These are phyloP conservation scores for Penicillium angulare DNA, from an alignment of 495 filamentous ascomycete species.

Conservation along the genomic window DNA sequence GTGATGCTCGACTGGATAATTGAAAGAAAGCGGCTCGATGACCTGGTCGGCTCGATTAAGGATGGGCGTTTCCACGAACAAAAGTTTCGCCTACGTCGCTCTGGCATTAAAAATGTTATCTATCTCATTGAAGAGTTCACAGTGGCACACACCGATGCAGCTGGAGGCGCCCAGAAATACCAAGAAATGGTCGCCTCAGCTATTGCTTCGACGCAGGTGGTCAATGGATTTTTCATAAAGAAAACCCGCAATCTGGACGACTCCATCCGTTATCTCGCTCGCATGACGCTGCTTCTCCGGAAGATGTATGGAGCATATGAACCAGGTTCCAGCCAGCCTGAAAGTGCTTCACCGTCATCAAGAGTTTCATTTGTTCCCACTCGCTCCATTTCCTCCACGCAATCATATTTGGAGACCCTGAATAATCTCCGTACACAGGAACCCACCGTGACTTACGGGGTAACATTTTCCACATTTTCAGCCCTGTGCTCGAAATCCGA, in stretches of 20 bases:
- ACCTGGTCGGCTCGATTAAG: slow-evolving; percentile 75
- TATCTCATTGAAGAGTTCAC: slow-evolving; percentile 78
- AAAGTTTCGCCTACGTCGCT: slow-evolving; percentile 73
- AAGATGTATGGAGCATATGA: slow-evolving; percentile 58
- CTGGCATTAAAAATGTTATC: slow-evolving; percentile 70
- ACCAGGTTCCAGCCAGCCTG: not conserved
- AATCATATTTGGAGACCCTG: slow-evolving; percentile 68
- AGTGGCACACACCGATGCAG: slow-evolving; percentile 43
- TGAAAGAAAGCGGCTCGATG: slow-evolving; percentile 80
- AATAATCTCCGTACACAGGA: slow-evolving; percentile 51
- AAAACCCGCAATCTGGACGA: slow-evolving; percentile 75
- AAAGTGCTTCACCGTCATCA: not conserved
- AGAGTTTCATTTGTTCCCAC: slow-evolving; percentile 59
- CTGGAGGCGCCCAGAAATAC: slow-evolving; percentile 47
- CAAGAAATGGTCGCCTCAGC: slow-evolving; percentile 67
- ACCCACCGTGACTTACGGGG: slow-evolving; percentile 54
- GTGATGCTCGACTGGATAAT: slow-evolving; percentile 77
- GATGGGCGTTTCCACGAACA: slow-evolving; percentile 85
- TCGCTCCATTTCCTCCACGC: slow-evolving; percentile 57
- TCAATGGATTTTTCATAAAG: slow-evolving; percentile 82
- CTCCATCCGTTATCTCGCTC: slow-evolving; percentile 72
- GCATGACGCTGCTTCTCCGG: slow-evolving; percentile 70
- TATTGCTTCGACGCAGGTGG: slow-evolving; percentile 76
- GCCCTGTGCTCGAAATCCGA: slow-evolving; percentile 73
- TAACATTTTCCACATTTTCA: slow-evolving; percentile 71